A percentile compares a stretch with the other conserved stretches of the same genome.
Evolutionary conservation across 139 green algal genomes (phyloP).

Genomic region (Ettlia oleoabundans): DNA sequence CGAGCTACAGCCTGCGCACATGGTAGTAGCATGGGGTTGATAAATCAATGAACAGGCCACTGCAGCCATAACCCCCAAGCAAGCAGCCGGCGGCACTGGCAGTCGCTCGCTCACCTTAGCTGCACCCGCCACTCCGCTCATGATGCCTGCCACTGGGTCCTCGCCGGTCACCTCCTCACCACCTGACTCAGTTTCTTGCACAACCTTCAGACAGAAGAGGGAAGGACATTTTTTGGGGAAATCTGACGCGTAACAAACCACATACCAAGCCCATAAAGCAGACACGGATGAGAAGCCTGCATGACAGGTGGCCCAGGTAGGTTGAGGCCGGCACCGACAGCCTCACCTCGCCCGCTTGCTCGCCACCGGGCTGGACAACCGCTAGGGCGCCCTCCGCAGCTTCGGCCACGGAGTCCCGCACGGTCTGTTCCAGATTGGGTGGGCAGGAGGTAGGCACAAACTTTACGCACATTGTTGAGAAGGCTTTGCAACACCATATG

Average conservation of each 20-base stretch:
- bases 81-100: too few species aligned
- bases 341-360: conserved; percentile 19
- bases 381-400: not conserved
- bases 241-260: not conserved
- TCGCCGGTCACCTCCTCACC: conserved; percentile 1
- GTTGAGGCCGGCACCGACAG: too few species aligned
- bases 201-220: not conserved
- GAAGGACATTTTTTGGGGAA: not conserved
- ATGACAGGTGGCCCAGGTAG: too few species aligned
- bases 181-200: conserved; percentile 12
- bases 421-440: not conserved
- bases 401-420: not conserved
- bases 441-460: too few species aligned
- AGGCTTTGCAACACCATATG: too few species aligned
- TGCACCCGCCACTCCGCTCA: not conserved
- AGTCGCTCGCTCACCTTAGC: conserved; percentile 5
- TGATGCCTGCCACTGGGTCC: not conserved
- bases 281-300: too few species aligned
- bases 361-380: conserved; percentile 14
- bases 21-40: too few species aligned
- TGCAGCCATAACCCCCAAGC: too few species aligned
- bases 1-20: not conserved
- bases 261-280: not conserved
- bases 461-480: too few species aligned
- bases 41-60: too few species aligned